Percentiles rank a stretch among this genome's conserved stretches.
Conservation (phyloP, 2,329 filamentous ascomycete genomes). For the Aspergillus pseudoviridinutans region DNA sequence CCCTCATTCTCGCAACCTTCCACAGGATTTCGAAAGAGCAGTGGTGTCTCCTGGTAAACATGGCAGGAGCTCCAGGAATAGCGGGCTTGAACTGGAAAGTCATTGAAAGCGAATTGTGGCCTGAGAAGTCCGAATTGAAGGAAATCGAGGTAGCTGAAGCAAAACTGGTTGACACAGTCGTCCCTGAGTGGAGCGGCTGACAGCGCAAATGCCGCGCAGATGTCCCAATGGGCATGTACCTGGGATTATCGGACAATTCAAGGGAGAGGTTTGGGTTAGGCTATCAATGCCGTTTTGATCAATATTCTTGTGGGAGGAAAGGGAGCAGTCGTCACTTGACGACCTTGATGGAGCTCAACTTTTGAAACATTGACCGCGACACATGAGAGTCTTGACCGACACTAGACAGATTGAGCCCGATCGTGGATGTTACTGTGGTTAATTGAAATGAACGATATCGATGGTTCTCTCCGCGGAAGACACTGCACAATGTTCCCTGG, state of each 20-base stretch:
- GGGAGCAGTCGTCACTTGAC: not conserved
- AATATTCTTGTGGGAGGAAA: not conserved
- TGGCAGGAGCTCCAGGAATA: slow-evolving; percentile 12
- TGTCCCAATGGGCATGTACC: not conserved
- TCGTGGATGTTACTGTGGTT: not conserved
- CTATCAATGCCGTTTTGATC: not conserved
- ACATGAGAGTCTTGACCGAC: not conserved
- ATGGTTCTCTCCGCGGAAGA: not conserved
- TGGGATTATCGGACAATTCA: not conserved
- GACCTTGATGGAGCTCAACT: not conserved
- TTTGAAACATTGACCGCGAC: not conserved
- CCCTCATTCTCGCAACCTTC: slow-evolving; percentile 25
- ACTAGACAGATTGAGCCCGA: not conserved
- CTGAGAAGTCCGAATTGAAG: slow-evolving; percentile 1
- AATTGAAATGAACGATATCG: not conserved
- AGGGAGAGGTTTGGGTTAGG: not conserved
- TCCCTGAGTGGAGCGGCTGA: not conserved
- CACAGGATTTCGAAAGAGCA: slow-evolving; percentile 17
- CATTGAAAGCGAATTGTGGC: slow-evolving; percentile 11
- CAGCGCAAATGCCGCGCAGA: not conserved
- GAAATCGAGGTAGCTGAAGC: not conserved
- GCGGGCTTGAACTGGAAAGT: slow-evolving; percentile 23
- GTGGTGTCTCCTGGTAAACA: slow-evolving; percentile 18
- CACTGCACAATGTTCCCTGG: not conserved
- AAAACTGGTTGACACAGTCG: not conserved